These are phyloP conservation scores for Penicillium paradoxum DNA, from an alignment of 495 filamentous ascomycete genomes.

Conservation along the genomic window DNA sequence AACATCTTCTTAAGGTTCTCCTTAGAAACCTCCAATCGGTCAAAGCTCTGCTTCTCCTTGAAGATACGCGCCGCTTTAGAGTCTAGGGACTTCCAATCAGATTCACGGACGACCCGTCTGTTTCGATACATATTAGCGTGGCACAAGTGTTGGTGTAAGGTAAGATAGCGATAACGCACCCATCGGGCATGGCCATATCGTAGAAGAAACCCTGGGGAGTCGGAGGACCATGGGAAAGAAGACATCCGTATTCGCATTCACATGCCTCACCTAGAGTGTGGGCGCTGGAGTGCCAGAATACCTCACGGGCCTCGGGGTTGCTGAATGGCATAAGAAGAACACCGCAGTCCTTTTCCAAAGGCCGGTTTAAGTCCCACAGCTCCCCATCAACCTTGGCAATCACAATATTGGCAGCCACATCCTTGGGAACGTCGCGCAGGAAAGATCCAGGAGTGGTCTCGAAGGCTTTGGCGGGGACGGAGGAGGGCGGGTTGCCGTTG, in stretches of 20 bases:
- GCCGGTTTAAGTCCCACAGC: slow-evolving; percentile 89
- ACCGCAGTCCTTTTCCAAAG: slow-evolving; percentile 69
- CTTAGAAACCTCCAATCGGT: slow-evolving; percentile 82
- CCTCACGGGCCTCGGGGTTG: slow-evolving; percentile 72
- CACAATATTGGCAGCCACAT: slow-evolving; percentile 52
- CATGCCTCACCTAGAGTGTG: slow-evolving; percentile 92
- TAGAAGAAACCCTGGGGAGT: slow-evolving; percentile 96
- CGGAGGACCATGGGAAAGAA: slow-evolving; percentile 88
- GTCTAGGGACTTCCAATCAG: slow-evolving; percentile 78
- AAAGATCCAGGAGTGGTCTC: slow-evolving; percentile 52
- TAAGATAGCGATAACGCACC: slow-evolving; percentile 34
- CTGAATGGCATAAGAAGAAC: slow-evolving; percentile 81
- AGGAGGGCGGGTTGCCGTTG: slow-evolving; percentile 37
- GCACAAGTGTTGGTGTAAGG: not conserved
- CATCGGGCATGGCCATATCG: slow-evolving; percentile 83
- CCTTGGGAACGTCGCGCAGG: slow-evolving; percentile 48
- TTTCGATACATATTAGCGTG: slow-evolving; percentile 10
- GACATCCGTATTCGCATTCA: slow-evolving; percentile 83
- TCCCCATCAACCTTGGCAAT: slow-evolving; percentile 77
- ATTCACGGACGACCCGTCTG: slow-evolving; percentile 60
- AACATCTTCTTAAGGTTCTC: slow-evolving; percentile 94
- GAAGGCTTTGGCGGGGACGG: slow-evolving; percentile 46
- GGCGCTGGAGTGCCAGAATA: slow-evolving; percentile 92
- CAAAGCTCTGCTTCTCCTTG: slow-evolving; percentile 95
- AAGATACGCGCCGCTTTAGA: slow-evolving; percentile 69